Evolutionary conservation across 2,329 filamentous ascomycete genomes (phyloP).

Genomic region (Biscogniauxia marginata): DNA sequence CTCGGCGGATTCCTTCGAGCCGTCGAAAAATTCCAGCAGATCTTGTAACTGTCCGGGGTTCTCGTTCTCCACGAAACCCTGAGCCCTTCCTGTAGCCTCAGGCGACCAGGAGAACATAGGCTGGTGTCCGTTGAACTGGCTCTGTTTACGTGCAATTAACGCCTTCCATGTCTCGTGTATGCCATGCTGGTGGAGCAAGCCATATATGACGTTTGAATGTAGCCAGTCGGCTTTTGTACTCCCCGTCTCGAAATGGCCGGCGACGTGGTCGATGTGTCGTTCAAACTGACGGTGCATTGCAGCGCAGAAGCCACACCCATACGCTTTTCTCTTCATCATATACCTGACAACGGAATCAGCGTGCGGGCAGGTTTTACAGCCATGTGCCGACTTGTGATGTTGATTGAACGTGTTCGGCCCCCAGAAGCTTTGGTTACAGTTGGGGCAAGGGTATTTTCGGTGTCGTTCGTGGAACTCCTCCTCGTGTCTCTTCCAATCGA

Average conservation of each 20-base stretch:
- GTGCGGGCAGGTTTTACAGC: slow-evolving; percentile 64
- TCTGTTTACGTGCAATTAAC: slow-evolving; percentile 46
- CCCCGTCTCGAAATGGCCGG: slow-evolving; percentile 63
- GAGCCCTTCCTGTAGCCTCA: slow-evolving; percentile 54
- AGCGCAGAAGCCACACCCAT: slow-evolving; percentile 68
- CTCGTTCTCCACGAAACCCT: slow-evolving; percentile 61
- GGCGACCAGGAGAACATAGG: slow-evolving; percentile 61
- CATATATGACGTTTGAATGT: slow-evolving; percentile 67
- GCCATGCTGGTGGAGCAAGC: slow-evolving; percentile 63
- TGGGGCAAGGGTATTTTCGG: slow-evolving; percentile 66
- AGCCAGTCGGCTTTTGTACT: slow-evolving; percentile 66
- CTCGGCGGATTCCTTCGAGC: slow-evolving; percentile 54
- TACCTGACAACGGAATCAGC: slow-evolving; percentile 63
- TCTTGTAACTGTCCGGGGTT: slow-evolving; percentile 63
- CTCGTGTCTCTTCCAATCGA: slow-evolving; percentile 69
- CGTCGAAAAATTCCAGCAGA: slow-evolving; percentile 63
- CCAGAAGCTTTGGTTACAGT: slow-evolving; percentile 68
- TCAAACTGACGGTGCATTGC: slow-evolving; percentile 62
- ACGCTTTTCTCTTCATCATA: slow-evolving; percentile 63
- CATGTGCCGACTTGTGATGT: slow-evolving; percentile 64
- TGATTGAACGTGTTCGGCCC: slow-evolving; percentile 68
- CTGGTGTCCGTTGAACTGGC: slow-evolving; percentile 48
- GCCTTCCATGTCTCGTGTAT: slow-evolving; percentile 62
- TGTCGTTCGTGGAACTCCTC: slow-evolving; percentile 69
- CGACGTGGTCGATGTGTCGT: slow-evolving; percentile 67